Evolutionary conservation across 805 yeast genomes (phyloP).

Genomic region (Cyberlindnera maritima): DNA sequence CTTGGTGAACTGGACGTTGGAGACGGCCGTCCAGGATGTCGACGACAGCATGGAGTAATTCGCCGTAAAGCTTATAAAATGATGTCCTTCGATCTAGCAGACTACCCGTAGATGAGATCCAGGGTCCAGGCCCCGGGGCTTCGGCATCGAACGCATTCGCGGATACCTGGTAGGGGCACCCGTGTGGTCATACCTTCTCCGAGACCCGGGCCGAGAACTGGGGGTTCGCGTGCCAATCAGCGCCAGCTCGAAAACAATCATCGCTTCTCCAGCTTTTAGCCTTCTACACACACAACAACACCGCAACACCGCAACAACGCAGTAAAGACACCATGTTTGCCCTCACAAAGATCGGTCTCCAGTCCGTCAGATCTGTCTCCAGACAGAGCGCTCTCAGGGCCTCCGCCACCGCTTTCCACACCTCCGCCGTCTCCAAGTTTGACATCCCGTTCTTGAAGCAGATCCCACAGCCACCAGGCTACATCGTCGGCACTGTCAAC

Average conservation of each 20-base stretch:
- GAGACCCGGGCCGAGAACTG: slow-evolving; percentile 14
- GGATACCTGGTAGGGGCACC: slow-evolving; percentile 1
- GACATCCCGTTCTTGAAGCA: slow-evolving; percentile 51
- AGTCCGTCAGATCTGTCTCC: slow-evolving; percentile 9
- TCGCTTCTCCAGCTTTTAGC: slow-evolving; percentile 8
- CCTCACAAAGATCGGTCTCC: slow-evolving; percentile 14
- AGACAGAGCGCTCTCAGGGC: slow-evolving; percentile 6
- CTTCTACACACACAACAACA: slow-evolving; percentile 1
- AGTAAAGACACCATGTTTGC: slow-evolving; percentile 3
- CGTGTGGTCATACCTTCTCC: slow-evolving; percentile 12
- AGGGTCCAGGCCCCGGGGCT: not conserved
- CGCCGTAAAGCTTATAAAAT: not conserved
- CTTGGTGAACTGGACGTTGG: slow-evolving; percentile 72
- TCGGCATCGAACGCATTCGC: not conserved
- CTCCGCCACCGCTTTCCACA: slow-evolving; percentile 19
- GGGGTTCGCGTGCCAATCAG: slow-evolving; percentile 12
- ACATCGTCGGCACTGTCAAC: slow-evolving; percentile 89
- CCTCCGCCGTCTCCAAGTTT: slow-evolving; percentile 32
- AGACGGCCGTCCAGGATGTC: slow-evolving; percentile 52
- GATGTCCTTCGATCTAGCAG: too few relatives aligned
- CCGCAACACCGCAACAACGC: not conserved
- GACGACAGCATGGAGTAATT: slow-evolving; percentile 7
- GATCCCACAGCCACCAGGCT: slow-evolving; percentile 84
- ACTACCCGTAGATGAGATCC: too few relatives aligned
- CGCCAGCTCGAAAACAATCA: slow-evolving; percentile 16